phyloP scores from a whole-genome alignment of 2,329 filamentous ascomycete species.

The Conoideocrella luteorostrata region DNA sequence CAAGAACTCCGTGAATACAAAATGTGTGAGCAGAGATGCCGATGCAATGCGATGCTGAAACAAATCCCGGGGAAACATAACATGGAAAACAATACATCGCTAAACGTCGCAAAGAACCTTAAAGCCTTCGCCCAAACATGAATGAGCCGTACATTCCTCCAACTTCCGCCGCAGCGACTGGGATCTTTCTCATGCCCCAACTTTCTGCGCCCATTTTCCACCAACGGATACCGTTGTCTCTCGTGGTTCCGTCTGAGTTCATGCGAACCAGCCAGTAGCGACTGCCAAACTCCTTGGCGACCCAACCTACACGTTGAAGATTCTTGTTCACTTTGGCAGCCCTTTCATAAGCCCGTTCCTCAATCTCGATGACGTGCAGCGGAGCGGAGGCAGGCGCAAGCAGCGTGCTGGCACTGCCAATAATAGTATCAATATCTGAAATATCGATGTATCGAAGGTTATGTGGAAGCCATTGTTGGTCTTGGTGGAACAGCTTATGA shows the following conservation, averaged over 20 bases:
- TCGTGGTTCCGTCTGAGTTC: slow-evolving; percentile 27
- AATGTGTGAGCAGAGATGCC: slow-evolving; percentile 16
- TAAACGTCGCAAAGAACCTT: slow-evolving; percentile 13
- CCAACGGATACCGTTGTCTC: slow-evolving; percentile 45
- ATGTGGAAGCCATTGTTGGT: slow-evolving; percentile 41
- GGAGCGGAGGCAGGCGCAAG: slow-evolving; percentile 56
- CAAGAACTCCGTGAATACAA: slow-evolving; percentile 11
- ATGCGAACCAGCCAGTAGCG: slow-evolving; percentile 61
- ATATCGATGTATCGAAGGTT: slow-evolving; percentile 71
- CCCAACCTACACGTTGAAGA: slow-evolving; percentile 61
- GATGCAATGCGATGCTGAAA: slow-evolving; percentile 7
- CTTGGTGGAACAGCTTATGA: slow-evolving; percentile 54
- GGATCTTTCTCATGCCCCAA: slow-evolving; percentile 87
- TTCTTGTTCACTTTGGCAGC: slow-evolving; percentile 57
- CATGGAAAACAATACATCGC: not conserved
- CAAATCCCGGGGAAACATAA: not conserved
- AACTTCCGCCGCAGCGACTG: slow-evolving; percentile 84
- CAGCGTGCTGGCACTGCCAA: slow-evolving; percentile 52
- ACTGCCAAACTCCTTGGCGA: slow-evolving; percentile 60
- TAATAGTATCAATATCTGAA: slow-evolving; percentile 54
- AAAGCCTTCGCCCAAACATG: slow-evolving; percentile 57
- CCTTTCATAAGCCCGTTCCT: slow-evolving; percentile 59
- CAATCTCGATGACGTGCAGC: slow-evolving; percentile 70
- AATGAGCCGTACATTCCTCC: slow-evolving; percentile 84
- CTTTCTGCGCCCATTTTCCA: slow-evolving; percentile 84